These are phyloP conservation scores for Trichoderma simmonsii DNA, from an alignment of 2,329 filamentous ascomycete species.

Conservation along the genomic window DNA sequence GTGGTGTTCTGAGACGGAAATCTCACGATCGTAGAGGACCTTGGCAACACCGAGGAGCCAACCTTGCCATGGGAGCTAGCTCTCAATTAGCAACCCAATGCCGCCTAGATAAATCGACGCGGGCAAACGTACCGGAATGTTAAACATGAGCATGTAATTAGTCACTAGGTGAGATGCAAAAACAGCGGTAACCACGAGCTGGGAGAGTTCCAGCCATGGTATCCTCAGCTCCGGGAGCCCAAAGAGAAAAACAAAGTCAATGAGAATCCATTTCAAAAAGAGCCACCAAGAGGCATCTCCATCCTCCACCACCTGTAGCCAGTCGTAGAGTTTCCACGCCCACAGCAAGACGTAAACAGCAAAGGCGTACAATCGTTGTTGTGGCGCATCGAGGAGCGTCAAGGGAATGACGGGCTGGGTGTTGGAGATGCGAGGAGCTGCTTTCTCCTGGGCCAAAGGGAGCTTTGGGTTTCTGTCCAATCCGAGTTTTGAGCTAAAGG, in stretches of 20 bases:
- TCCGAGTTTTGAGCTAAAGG: background rate
- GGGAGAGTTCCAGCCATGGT: slow-evolving; percentile 93
- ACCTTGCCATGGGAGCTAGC: slow-evolving; percentile 66
- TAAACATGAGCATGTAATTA: slow-evolving; percentile 90
- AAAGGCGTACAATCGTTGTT: slow-evolving; percentile 82
- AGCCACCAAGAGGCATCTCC: slow-evolving; percentile 84
- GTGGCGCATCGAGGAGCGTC: slow-evolving; percentile 80
- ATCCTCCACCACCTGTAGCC: slow-evolving; percentile 71
- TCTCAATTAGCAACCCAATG: background rate
- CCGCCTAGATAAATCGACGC: background rate
- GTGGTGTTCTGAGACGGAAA: slow-evolving; percentile 88
- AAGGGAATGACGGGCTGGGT: slow-evolving; percentile 72
- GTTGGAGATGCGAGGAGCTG: slow-evolving; percentile 25
- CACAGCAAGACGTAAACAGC: slow-evolving; percentile 74
- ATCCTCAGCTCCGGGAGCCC: slow-evolving; percentile 83
- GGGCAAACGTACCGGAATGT: slow-evolving; percentile 62
- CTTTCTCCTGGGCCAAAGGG: slow-evolving; percentile 48
- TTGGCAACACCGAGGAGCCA: slow-evolving; percentile 73
- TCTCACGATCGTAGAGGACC: slow-evolving; percentile 85
- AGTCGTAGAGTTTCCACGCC: slow-evolving; percentile 86
- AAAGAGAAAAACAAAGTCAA: slow-evolving; percentile 86
- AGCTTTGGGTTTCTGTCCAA: slow-evolving; percentile 30
- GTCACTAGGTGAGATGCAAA: slow-evolving; percentile 69
- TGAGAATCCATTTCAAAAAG: slow-evolving; percentile 88
- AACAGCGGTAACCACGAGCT: slow-evolving; percentile 65